Conservation (phyloP, 306 rosid genomes). For the Vicia sativa region DNA sequence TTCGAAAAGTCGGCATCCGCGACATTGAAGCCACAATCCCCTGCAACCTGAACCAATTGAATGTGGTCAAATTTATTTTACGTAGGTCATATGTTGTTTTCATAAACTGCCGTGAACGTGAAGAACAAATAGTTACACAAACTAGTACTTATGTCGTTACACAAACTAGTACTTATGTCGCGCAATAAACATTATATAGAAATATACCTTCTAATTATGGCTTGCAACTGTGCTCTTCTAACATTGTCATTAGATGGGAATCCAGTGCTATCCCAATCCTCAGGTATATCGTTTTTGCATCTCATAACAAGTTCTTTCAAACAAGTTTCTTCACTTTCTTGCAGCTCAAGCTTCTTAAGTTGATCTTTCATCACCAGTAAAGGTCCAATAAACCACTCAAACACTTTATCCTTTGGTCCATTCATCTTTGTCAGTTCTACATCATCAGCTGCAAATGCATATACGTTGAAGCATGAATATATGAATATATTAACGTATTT, state of each 20-base stretch:
- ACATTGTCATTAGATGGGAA: slow-evolving; percentile 61
- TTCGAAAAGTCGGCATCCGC: slow-evolving; percentile 69
- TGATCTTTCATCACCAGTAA: slow-evolving; percentile 78
- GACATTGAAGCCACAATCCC: slow-evolving; percentile 76
- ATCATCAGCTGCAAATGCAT: slow-evolving; percentile 62
- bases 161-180: not conserved
- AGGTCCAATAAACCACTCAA: slow-evolving; percentile 85
- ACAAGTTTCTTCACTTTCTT: slow-evolving; percentile 60
- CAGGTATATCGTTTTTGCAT: slow-evolving; percentile 65
- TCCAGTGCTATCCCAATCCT: slow-evolving; percentile 68
- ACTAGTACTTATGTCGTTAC: not conserved
- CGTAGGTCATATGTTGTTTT: not conserved
- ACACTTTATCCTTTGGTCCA: slow-evolving; percentile 64
- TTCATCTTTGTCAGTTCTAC: slow-evolving; percentile 65
- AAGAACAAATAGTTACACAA: not conserved
- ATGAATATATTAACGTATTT: slow-evolving; percentile 15
- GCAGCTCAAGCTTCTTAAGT: slow-evolving; percentile 54
- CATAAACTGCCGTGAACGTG: not conserved
- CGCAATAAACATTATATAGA: not conserved
- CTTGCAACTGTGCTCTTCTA: slow-evolving; percentile 80
- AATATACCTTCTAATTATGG: slow-evolving; percentile 70
- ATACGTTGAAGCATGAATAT: slow-evolving; percentile 28
- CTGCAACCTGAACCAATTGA: slow-evolving; percentile 54
- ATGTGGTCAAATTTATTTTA: not conserved
- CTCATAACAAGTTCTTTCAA: slow-evolving; percentile 60